These are phyloP conservation scores for Xylaria multiplex DNA, from an alignment of 2,329 filamentous ascomycete genomes.

Conservation along the genomic window DNA sequence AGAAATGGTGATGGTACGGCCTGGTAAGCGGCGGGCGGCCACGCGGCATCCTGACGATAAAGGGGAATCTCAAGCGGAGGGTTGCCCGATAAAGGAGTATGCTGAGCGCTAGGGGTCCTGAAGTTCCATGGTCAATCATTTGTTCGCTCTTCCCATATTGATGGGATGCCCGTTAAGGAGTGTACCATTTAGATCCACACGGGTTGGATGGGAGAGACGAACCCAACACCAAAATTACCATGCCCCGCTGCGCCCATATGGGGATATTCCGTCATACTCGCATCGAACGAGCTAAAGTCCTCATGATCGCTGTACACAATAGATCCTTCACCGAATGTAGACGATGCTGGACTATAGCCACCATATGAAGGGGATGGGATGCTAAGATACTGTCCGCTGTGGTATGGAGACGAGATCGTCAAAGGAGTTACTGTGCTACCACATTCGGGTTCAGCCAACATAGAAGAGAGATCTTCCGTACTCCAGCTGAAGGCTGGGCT, in stretches of 20 bases:
- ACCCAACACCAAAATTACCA: constrained; percentile 65
- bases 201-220: constrained; percentile 71
- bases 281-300: constrained; percentile 63
- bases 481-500: constrained; percentile 72
- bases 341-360: constrained; percentile 71
- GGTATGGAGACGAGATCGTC: constrained; percentile 65
- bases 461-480: constrained; percentile 69
- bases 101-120: constrained; percentile 57
- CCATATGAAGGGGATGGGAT: constrained; percentile 71
- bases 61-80: constrained; percentile 56
- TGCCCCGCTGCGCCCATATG: constrained; percentile 56
- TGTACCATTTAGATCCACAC: constrained; percentile 65
- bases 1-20: constrained; percentile 58
- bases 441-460: constrained; percentile 61
- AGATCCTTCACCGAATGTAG: constrained; percentile 69
- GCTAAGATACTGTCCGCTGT: constrained; percentile 67
- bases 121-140: constrained; percentile 65
- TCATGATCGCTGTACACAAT: constrained; percentile 71
- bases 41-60: constrained; percentile 42
- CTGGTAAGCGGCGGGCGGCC: constrained; percentile 52
- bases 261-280: constrained; percentile 57
- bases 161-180: constrained; percentile 54
- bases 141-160: constrained; percentile 53
- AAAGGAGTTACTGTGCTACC: constrained; percentile 63
- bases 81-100: constrained; percentile 53